These are phyloP conservation scores for Acanthamoeba royreba DNA, from an alignment of 208 protist genomes.

Conservation along the genomic window DNA sequence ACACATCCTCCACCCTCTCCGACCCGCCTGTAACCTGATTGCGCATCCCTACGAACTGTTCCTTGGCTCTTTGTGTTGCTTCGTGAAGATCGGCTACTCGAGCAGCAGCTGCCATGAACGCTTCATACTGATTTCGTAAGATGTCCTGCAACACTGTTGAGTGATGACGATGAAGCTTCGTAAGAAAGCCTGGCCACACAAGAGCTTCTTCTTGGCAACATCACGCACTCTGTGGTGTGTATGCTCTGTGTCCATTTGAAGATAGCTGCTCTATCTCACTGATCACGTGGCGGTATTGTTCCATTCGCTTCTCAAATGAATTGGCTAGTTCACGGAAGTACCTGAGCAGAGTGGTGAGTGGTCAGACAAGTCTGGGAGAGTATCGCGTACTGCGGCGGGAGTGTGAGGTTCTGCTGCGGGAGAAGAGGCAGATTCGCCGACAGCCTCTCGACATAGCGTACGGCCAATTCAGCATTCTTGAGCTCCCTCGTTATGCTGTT, in stretches of 20 bases:
- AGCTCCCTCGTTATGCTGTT: neutral
- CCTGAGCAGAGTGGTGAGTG: neutral
- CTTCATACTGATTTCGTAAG: constrained; percentile 23
- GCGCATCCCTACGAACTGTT: neutral
- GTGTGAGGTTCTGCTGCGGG: neutral
- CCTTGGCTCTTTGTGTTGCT: neutral
- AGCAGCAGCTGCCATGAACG: neutral
- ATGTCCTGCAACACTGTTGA: constrained; percentile 8
- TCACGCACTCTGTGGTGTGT: constrained; percentile 13
- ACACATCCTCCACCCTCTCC: neutral
- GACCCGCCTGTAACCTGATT: neutral
- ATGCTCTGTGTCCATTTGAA: neutral
- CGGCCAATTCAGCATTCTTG: constrained; percentile 22
- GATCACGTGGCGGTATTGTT: constrained; percentile 1
- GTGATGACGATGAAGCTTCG: neutral
- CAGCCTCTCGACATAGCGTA: neutral
- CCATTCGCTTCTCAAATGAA: constrained; percentile 32
- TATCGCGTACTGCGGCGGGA: neutral
- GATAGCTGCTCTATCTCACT: neutral
- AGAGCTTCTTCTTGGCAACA: neutral
- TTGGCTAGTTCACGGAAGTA: neutral
- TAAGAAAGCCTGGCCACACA: neutral
- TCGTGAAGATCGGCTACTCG: neutral
- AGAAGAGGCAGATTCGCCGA: neutral
- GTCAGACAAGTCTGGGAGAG: neutral